These are phyloP conservation scores for Porphyrellus cyaneotinctus DNA, from an alignment of 768 basidiomycete genomes.

Conservation along the genomic window DNA sequence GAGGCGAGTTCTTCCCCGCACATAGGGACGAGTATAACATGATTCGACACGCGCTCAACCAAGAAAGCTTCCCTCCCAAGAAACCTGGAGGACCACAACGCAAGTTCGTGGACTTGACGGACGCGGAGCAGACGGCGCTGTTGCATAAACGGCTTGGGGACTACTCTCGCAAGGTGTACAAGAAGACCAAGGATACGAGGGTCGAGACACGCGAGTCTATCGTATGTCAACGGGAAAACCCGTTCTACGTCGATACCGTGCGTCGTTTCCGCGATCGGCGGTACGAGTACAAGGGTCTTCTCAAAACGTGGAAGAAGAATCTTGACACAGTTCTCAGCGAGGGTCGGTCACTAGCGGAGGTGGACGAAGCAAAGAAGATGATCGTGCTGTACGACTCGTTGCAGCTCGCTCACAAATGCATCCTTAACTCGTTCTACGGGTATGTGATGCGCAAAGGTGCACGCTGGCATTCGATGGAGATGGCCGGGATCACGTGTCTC, in stretches of 20 bases:
- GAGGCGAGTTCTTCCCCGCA: slow-evolving; percentile 97
- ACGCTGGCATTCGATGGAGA: slow-evolving; percentile 99
- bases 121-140: slow-evolving; percentile 84
- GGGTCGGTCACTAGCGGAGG: slow-evolving; percentile 72
- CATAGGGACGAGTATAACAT: slow-evolving; percentile 98
- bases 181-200: slow-evolving; percentile 96
- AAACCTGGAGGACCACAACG: slow-evolving; percentile 68
- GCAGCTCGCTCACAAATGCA: slow-evolving; percentile 98
- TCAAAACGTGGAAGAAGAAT: slow-evolving; percentile 99
- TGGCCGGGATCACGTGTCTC: slow-evolving; percentile 98
- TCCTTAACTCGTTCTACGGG: slow-evolving; percentile 99
- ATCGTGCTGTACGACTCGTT: slow-evolving; percentile 97
- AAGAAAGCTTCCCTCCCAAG: slow-evolving; percentile 86
- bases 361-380: slow-evolving; percentile 98
- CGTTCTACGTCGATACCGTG: slow-evolving; percentile 99
- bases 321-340: slow-evolving; percentile 70
- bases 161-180: slow-evolving; percentile 98
- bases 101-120: slow-evolving; percentile 77
- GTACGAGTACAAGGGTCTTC: slow-evolving; percentile 98
- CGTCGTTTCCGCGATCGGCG: slow-evolving; percentile 94
- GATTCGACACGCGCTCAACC: slow-evolving; percentile 95
- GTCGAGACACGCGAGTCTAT: slow-evolving; percentile 92
- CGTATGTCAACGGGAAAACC: slow-evolving; percentile 96
- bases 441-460: slow-evolving; percentile 99
- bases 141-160: slow-evolving; percentile 96